Evolutionary conservation across 164 flowering plant species (phyloP).

Genomic region (Magnolia officinalis): DNA sequence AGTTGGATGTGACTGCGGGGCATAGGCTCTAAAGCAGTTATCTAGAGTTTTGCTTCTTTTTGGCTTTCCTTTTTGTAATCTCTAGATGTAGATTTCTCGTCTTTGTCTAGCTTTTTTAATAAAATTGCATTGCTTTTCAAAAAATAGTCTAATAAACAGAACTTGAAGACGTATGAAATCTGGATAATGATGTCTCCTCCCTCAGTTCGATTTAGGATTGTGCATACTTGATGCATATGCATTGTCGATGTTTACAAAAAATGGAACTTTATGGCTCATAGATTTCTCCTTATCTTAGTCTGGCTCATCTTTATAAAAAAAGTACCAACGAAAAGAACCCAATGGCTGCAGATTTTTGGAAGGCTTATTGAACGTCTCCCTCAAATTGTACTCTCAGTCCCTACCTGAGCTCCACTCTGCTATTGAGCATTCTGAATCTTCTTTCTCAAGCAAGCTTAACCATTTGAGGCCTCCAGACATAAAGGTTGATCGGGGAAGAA

Average conservation of each 20-base stretch:
- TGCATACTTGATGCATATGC: no score
- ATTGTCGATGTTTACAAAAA: no score
- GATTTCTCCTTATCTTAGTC: no score
- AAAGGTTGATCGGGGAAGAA: constrained; percentile 33
- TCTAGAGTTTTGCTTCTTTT: no score
- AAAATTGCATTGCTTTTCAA: no score
- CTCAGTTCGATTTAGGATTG: not conserved
- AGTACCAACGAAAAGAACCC: not conserved
- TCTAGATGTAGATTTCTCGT: no score
- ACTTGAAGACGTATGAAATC: not conserved
- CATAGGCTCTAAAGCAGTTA: no score
- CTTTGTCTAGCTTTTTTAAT: no score
- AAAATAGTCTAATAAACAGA: not conserved
- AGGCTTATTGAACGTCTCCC: constrained; percentile 48
- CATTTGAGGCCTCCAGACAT: constrained; percentile 25
- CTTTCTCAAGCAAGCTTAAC: constrained; percentile 19
- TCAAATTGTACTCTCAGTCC: constrained; percentile 35
- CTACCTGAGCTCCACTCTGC: constrained; percentile 56
- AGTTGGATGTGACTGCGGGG: no score
- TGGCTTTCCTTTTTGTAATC: no score
- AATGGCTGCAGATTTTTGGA: constrained; percentile 59
- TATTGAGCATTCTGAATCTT: constrained; percentile 29
- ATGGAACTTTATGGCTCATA: no score
- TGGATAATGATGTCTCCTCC: not conserved
- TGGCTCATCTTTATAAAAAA: not conserved